phyloP scores from a whole-genome alignment of 192 early-diverging fungal species.

The Pilobolus umbonatus region DNA sequence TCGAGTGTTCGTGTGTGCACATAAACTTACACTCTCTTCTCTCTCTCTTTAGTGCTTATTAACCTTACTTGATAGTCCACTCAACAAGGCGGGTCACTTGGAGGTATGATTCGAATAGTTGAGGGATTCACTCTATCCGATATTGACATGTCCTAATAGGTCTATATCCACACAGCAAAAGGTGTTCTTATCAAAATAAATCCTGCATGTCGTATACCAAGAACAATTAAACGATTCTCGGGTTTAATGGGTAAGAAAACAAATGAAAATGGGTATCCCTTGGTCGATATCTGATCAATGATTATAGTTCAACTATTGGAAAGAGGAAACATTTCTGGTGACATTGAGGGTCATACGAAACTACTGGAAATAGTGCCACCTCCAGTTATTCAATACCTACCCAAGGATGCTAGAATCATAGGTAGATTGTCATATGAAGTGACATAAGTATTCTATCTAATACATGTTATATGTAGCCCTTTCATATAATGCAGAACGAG shows the following conservation, averaged over 20 bases:
- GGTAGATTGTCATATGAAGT: conserved; percentile 41
- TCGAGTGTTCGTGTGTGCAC: not conserved
- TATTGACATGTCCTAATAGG: conserved; percentile 28
- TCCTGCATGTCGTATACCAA: conserved; percentile 93
- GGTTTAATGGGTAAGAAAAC: conserved; percentile 81
- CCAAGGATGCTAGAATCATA: conserved; percentile 75
- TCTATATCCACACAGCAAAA: conserved; percentile 92
- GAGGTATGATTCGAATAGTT: conserved; percentile 40
- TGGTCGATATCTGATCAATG: not conserved
- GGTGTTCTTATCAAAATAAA: conserved; percentile 95
- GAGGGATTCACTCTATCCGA: not conserved
- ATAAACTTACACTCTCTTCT: not conserved
- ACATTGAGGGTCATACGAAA: conserved; percentile 64
- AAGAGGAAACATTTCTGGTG: conserved; percentile 89
- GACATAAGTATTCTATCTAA: not conserved
- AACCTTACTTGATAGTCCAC: conserved; percentile 90
- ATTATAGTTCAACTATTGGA: conserved; percentile 90
- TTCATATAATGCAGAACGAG: conserved; percentile 81
- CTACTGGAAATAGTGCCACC: conserved; percentile 94
- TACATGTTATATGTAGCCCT: conserved; percentile 47
- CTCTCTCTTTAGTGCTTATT: conserved; percentile 67
- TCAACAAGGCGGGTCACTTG: conserved; percentile 95
- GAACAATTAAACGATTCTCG: conserved; percentile 97
- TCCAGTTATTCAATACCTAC: conserved; percentile 92
- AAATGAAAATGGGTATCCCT: not conserved